Conservation (phyloP, 202 grass and related monocot genomes). For the Panicum hallii region DNA sequence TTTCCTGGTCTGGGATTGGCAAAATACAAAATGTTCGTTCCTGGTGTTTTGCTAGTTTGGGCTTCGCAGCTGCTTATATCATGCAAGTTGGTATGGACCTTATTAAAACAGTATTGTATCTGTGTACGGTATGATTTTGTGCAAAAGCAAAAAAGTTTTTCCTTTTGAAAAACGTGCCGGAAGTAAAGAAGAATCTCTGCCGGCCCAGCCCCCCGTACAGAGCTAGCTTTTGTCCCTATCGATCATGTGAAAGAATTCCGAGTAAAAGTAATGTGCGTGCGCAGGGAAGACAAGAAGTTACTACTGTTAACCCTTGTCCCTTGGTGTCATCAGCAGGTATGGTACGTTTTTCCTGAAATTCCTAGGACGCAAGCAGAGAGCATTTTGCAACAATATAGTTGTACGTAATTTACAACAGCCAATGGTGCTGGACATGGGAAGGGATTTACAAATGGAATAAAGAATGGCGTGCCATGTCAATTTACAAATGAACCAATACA, state of each 20-base stretch:
- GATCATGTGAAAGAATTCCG: background rate
- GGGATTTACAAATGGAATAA: background rate
- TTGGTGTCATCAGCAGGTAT: background rate
- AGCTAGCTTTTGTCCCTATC: background rate
- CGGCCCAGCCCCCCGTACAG: background rate
- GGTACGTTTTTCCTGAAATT: background rate
- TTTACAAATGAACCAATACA: background rate
- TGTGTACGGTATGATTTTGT: background rate
- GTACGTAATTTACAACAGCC: background rate
- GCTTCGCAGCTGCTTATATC: background rate
- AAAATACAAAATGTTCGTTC: background rate
- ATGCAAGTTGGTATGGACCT: background rate
- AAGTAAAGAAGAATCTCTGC: background rate
- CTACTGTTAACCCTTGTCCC: background rate
- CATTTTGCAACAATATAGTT: background rate
- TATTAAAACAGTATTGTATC: no score
- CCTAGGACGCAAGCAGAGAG: background rate
- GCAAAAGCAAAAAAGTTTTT: background rate
- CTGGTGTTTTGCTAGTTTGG: background rate
- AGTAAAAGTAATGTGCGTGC: background rate
- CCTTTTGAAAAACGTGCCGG: background rate
- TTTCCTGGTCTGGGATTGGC: background rate
- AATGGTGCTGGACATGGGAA: background rate
- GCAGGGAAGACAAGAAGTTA: background rate
- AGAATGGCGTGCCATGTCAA: background rate